Conservation (phyloP, 179 eudicot genomes). For the Camellia oleifera region DNA sequence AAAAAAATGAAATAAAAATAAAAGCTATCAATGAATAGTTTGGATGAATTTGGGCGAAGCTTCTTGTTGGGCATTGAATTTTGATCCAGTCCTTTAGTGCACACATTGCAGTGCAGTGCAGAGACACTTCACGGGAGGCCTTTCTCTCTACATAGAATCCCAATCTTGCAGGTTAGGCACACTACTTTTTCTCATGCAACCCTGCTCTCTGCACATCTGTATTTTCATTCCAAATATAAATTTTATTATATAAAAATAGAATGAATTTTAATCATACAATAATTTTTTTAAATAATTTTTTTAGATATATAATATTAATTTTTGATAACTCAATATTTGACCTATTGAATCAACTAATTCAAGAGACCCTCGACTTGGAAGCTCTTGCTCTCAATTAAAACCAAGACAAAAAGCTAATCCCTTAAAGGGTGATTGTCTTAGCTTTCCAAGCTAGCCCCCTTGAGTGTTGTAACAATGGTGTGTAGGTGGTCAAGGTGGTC, state of each 20-base stretch:
- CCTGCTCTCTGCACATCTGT: neutral
- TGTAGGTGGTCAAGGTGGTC: neutral
- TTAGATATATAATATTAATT: too few relatives aligned
- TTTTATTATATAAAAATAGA: too few relatives aligned
- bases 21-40: neutral
- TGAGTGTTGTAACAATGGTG: neutral
- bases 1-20: neutral
- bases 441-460: neutral
- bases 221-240: neutral
- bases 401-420: too few relatives aligned
- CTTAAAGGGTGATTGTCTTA: neutral
- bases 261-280: too few relatives aligned
- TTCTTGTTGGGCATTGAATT: neutral
- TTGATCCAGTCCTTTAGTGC: neutral
- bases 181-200: too few relatives aligned
- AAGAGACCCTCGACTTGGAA: too few relatives aligned
- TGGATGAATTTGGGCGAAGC: constrained; percentile 1
- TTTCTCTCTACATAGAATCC: too few relatives aligned
- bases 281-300: too few relatives aligned
- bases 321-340: too few relatives aligned
- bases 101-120: neutral
- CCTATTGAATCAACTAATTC: too few relatives aligned
- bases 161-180: too few relatives aligned
- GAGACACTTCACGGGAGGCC: neutral
- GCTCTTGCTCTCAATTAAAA: too few relatives aligned